phyloP scores from a whole-genome alignment of 345 rosid species.

The Syzygium grande region DNA sequence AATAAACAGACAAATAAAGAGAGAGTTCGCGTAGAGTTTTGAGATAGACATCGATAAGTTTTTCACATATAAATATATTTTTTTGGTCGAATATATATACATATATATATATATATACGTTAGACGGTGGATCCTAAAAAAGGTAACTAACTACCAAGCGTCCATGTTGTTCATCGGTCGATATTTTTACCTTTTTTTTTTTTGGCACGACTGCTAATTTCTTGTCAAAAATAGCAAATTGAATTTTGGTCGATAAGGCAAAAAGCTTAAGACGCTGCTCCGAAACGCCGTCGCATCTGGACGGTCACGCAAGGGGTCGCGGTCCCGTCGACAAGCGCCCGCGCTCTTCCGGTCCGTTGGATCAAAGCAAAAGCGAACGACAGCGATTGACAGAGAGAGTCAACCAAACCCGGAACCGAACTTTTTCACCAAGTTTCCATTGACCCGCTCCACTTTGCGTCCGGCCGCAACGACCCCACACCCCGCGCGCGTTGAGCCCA shows the following conservation, averaged over 20 bases:
- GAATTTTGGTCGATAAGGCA: too few relatives aligned
- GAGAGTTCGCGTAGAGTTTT: too few relatives aligned
- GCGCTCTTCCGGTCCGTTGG: background rate
- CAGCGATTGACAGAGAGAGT: background rate
- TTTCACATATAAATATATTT: too few relatives aligned
- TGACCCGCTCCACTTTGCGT: background rate
- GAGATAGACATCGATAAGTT: too few relatives aligned
- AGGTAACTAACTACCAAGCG: background rate
- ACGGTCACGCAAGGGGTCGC: background rate
- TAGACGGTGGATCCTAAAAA: too few relatives aligned
- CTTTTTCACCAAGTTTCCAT: background rate
- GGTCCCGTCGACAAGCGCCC: background rate
- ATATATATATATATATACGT: too few relatives aligned
- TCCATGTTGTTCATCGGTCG: background rate
- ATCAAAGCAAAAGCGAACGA: background rate
- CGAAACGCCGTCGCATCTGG: background rate
- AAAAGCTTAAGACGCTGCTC: rapidly evolving
- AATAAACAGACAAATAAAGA: too few relatives aligned
- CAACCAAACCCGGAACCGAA: background rate
- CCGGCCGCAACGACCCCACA: background rate
- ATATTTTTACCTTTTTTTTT: background rate
- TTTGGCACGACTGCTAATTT: too few relatives aligned
- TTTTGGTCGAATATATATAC: too few relatives aligned
- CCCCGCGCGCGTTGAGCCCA: background rate
- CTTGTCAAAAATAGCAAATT: too few relatives aligned